phyloP scores from a whole-genome alignment of 2,329 filamentous ascomycete species.

The Exophiala aquamarina region DNA sequence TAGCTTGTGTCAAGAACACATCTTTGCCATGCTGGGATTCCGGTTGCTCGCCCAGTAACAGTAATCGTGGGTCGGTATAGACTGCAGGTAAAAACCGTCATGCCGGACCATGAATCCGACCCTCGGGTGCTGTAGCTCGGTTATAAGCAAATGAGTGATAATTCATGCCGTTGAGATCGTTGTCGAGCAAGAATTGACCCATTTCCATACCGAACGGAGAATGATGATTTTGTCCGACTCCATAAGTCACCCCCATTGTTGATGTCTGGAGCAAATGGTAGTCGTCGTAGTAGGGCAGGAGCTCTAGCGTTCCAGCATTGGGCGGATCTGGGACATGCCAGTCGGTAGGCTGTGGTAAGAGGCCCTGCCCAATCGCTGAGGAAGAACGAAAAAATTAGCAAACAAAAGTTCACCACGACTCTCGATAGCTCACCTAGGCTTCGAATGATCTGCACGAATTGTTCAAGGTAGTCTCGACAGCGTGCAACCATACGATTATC shows the following conservation, averaged over 20 bases:
- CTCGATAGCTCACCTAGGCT: constrained; percentile 2
- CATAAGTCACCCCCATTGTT: background rate
- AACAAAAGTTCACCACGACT: background rate
- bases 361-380: constrained; percentile 11
- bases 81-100: too few relatives aligned
- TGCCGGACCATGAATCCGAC: background rate
- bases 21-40: too few relatives aligned
- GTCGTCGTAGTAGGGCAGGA: constrained; percentile 2
- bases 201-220: constrained; percentile 36
- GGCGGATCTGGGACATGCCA: constrained; percentile 8
- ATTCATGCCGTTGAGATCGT: constrained; percentile 28
- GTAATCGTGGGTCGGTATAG: too few relatives aligned
- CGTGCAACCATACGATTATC: constrained; percentile 8
- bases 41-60: too few relatives aligned
- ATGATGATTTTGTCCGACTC: constrained; percentile 3
- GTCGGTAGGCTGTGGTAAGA: constrained; percentile 9
- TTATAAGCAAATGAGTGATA: constrained; percentile 10
- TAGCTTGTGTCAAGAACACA: background rate
- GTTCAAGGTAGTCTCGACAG: constrained; percentile 15
- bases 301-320: background rate
- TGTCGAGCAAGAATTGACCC: constrained; percentile 40
- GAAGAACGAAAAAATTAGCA: background rate
- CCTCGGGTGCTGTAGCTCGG: background rate
- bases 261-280: too few relatives aligned
- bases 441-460: constrained; percentile 15